A percentile compares a stretch with the other conserved stretches of the same genome.
phyloP scores from a whole-genome alignment of 495 filamentous ascomycete species.

The Xylaria flabelliformis region DNA sequence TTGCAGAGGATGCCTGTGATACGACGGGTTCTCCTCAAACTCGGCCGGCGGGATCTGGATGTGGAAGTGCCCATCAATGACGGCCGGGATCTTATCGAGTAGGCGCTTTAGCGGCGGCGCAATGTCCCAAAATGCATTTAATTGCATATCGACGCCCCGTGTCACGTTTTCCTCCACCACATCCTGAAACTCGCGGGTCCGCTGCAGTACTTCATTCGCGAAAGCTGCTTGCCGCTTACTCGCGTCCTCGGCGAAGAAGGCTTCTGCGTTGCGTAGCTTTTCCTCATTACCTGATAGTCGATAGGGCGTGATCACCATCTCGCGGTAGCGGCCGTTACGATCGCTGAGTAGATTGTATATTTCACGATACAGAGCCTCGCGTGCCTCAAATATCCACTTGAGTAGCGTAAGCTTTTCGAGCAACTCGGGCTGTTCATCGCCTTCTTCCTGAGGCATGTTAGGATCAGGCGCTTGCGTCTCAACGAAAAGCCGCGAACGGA shows the following conservation, averaged over 20 bases:
- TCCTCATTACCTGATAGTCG: constrained; percentile 69
- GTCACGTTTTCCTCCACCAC: constrained; percentile 85
- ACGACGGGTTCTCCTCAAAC: constrained; percentile 83
- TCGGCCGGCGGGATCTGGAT: constrained; percentile 78
- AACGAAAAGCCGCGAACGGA: constrained; percentile 73
- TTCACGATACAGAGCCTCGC: constrained; percentile 83
- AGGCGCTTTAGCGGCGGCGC: constrained; percentile 79
- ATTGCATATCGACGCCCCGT: constrained; percentile 87
- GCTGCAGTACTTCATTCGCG: constrained; percentile 68
- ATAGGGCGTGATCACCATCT: constrained; percentile 82
- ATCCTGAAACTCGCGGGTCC: constrained; percentile 77
- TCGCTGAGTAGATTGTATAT: constrained; percentile 82
- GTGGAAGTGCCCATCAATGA: constrained; percentile 51
- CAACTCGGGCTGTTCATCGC: constrained; percentile 92
- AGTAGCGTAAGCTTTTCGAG: constrained; percentile 91
- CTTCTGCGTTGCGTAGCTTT: constrained; percentile 75
- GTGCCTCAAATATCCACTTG: constrained; percentile 96
- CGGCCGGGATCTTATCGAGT: constrained; percentile 74
- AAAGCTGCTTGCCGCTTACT: constrained; percentile 68
- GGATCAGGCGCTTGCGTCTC: constrained; percentile 75
- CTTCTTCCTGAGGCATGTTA: constrained; percentile 88
- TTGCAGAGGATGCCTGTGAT: constrained; percentile 78
- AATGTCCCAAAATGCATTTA: constrained; percentile 97
- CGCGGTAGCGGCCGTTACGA: constrained; percentile 84
- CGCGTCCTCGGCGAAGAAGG: constrained; percentile 82